These are phyloP conservation scores for Plectosphaerella cucumerina DNA, from an alignment of 2,329 filamentous ascomycete species.

Conservation along the genomic window DNA sequence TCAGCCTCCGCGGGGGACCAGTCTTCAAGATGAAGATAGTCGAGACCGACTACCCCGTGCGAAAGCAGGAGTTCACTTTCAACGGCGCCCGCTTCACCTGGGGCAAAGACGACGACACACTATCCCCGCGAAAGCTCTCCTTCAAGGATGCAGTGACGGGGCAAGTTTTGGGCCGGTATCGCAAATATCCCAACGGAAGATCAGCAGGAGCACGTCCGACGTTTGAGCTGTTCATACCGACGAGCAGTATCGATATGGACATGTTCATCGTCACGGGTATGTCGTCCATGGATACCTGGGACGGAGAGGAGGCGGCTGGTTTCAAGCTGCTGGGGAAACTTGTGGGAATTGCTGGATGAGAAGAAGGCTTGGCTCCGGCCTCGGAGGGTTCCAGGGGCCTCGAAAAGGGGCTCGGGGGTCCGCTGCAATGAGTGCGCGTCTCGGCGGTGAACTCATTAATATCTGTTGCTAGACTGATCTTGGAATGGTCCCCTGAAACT, in stretches of 20 bases:
- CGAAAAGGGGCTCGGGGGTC: no score
- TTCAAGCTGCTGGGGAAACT: constrained; percentile 1
- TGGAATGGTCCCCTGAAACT: no score
- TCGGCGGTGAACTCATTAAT: no score
- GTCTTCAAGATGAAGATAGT: constrained; percentile 6
- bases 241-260: constrained; percentile 9
- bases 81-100: constrained; percentile 2
- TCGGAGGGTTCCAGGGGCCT: no score
- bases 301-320: constrained; percentile 2
- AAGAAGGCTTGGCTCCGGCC: no score
- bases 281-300: constrained; percentile 5
- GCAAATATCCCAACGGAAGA: constrained; percentile 3
- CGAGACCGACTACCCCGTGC: not conserved
- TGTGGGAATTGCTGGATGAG: not conserved
- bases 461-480: no score
- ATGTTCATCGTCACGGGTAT: constrained; percentile 8
- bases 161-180: constrained; percentile 3
- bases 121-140: constrained; percentile 2
- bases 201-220: constrained; percentile 1
- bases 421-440: no score
- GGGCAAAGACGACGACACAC: not conserved
- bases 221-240: constrained; percentile 8
- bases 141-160: constrained; percentile 4
- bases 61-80: constrained; percentile 5
- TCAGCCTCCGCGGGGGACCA: constrained; percentile 6